Evolutionary conservation across 2,329 filamentous ascomycete species (phyloP), one percentile per base, ranked within the genome.

Genomic region (Spiromastix sp.): DNA sequence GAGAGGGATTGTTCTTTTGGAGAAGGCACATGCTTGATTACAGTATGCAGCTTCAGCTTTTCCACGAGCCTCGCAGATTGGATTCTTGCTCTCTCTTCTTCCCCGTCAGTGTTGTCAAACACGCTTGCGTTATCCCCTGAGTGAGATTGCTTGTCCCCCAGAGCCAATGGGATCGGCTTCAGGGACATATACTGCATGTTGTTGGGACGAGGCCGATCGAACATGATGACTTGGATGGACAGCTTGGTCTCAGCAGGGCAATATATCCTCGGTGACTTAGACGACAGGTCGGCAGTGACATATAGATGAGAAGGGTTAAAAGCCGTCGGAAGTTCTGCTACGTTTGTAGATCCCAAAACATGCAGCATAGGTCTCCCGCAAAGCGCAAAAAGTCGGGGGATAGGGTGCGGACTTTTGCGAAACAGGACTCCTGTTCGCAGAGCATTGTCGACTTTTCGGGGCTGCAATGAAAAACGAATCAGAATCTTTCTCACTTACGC

Each of bases 111-210:
- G 24, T 71, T 73, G 37, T 71, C 67, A 11, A 67, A 62, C 6
- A 63, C 54, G n/a, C n/a, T n/a, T n/a, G n/a, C n/a, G n/a, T n/a
- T n/a, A 12, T 47, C 45, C 18, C 48, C 46, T 4, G 45, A 44
- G 25, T 33, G 59, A 32, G 52, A 65, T 38, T 46, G 66, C 48
- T 89, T 85, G 52, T 89, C 82, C 2, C 74, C 83, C 10, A 98
- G 66, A 1, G 86, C 86, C 27, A 98, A 69, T 1, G 86, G 80
- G 34, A 98, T 96, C 0, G 91, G 89, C 18, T 77, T 74, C 13
- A 95, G 67, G 1, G 91, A 98, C 48, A 96, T 81, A 58, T 96
- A 98, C 59, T 98, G 89, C 91, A 98, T 96, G 37, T 79, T 75
- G 20, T 72, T 77, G 0, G 91, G 89, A 38, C 81, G 74, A 1